A percentile compares a stretch with the other conserved stretches of the same genome.
Evolutionary conservation across 768 basidiomycete genomes (phyloP).

Genomic region (Amanita subjunquillea): DNA sequence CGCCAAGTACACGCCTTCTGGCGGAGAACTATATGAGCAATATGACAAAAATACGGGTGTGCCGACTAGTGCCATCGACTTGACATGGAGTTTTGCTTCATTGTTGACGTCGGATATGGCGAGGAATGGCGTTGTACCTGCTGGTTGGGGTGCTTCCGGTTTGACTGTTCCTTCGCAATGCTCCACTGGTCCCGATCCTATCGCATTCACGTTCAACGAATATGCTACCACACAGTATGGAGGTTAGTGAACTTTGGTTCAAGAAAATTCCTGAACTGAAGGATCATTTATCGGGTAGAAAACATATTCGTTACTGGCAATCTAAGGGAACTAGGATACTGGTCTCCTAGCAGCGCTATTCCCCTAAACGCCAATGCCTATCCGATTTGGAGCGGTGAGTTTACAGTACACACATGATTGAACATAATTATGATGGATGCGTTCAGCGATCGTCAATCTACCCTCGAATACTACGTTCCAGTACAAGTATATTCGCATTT

Average conservation of each 20-base stretch:
- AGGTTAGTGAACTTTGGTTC: slow-evolving; percentile 25
- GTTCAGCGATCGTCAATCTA: slow-evolving; percentile 31
- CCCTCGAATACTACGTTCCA: slow-evolving; percentile 27
- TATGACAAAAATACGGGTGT: slow-evolving; percentile 38
- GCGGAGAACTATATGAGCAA: slow-evolving; percentile 57
- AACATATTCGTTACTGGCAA: slow-evolving; percentile 62
- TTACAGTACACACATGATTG: neutral
- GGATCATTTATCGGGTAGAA: slow-evolving; percentile 27
- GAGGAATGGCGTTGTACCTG: slow-evolving; percentile 32
- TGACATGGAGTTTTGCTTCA: slow-evolving; percentile 76
- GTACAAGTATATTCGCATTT: slow-evolving; percentile 65
- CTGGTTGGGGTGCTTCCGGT: slow-evolving; percentile 58
- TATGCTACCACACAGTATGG: slow-evolving; percentile 47
- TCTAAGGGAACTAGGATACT: slow-evolving; percentile 42
- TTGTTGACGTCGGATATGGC: slow-evolving; percentile 49
- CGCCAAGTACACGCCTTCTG: slow-evolving; percentile 52
- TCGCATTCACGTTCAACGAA: slow-evolving; percentile 58
- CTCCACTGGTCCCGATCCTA: slow-evolving; percentile 20
- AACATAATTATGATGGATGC: slow-evolving; percentile 38
- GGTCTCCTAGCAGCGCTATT: slow-evolving; percentile 50
- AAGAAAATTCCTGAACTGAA: neutral
- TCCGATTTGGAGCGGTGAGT: slow-evolving; percentile 62
- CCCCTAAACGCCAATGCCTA: slow-evolving; percentile 46
- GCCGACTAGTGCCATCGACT: slow-evolving; percentile 49
- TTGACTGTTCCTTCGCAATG: slow-evolving; percentile 36